Evolutionary conservation across 2,329 filamentous ascomycete genomes (phyloP), one percentile per base, ranked within the genome.

Genomic region (Fusarium nisikadoi): DNA sequence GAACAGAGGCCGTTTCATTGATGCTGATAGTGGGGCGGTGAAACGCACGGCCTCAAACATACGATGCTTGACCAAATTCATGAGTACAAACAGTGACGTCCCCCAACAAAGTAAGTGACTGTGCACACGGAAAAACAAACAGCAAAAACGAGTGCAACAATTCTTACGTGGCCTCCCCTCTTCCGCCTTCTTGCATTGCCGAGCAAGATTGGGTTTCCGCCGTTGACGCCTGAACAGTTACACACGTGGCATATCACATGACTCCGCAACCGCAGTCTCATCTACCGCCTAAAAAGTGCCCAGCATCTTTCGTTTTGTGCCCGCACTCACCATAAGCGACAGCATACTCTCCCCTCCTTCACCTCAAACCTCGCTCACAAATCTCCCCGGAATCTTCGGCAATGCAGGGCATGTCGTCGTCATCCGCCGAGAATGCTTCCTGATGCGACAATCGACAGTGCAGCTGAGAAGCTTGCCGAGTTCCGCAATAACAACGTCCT

Each of bases 401-500:
- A 57, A 74, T 74, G 72, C 69, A 66, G 55, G 58, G 56, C 58
- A 57, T 35, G 42, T 63, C 49, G 62, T 61, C 49, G 47, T 31
- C 49, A 50, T 47, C 63, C 45, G 58, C 39, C 47, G 59, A 74
- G 49, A 47, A 75, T 75, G 63, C 72, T 75, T 63, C 62, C 62
- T 62, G 72, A 75, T 66, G 68, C 56, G 20, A 61, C 58, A 45
- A 73, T 76, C 47, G 70, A 72, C 43, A 65, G 46, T 57, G 75
- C 75, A 58, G 73, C 75, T 66, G 61, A 64, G 12, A 65, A 78
- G 74, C 77, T 83, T 58, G 77, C 79, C 38, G 74, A 74, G 36
- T 83, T 79, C 53, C 80, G 78, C 10, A 70, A 58, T 11, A 68
- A 74, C 10, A 76, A 75, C 46, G 62, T 70, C 10, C 72, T 82